Conservation (phyloP, 306 rosid species). For the Coriaria nepalensis region DNA sequence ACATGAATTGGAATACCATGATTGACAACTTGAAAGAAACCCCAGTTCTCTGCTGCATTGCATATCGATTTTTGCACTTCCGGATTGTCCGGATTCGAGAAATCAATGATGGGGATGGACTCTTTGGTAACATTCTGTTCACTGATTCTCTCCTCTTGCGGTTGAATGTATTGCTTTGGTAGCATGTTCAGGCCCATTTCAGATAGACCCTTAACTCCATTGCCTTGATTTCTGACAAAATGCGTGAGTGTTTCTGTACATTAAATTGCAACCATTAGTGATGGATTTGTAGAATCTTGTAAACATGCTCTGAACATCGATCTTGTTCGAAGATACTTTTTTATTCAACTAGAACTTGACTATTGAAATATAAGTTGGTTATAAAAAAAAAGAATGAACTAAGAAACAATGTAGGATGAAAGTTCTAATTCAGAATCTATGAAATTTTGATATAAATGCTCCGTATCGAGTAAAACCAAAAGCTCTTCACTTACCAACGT, state of each 20-base stretch:
- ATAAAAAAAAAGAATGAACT: too few species aligned
- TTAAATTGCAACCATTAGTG: too few species aligned
- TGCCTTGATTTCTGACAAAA: conserved; percentile 30
- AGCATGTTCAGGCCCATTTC: conserved; percentile 33
- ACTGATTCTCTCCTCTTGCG: conserved; percentile 26
- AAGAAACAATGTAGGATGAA: too few species aligned
- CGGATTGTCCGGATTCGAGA: conserved; percentile 29
- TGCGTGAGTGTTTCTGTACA: conserved; percentile 8
- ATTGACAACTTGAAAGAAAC: conserved; percentile 43
- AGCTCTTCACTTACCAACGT: too few species aligned
- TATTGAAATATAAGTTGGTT: too few species aligned
- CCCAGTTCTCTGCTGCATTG: conserved; percentile 53
- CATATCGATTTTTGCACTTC: conserved; percentile 25
- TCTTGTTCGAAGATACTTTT: too few species aligned
- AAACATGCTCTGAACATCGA: too few species aligned
- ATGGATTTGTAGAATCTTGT: too few species aligned
- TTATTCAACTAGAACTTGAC: too few species aligned
- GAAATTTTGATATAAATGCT: too few species aligned
- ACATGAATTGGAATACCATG: conserved; percentile 43
- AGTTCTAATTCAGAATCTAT: too few species aligned
- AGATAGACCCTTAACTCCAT: conserved; percentile 50
- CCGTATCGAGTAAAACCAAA: too few species aligned
- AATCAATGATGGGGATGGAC: conserved; percentile 43
- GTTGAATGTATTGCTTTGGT: conserved; percentile 43
- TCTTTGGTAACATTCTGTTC: conserved; percentile 6